These are phyloP conservation scores for Yamadazyma triangularis DNA, from an alignment of 1,139 yeast species.

Conservation along the genomic window DNA sequence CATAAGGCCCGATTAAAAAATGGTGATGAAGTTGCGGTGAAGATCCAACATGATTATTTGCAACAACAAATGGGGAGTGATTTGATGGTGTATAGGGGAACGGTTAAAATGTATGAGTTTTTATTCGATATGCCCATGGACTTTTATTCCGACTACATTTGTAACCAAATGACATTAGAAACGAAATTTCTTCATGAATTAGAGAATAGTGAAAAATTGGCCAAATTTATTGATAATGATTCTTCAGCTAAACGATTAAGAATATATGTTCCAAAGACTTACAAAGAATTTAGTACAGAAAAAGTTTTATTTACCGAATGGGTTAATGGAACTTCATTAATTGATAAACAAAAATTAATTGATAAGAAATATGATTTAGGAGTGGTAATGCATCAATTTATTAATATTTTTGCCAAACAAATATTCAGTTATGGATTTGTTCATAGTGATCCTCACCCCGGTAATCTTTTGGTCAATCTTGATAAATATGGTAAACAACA, in stretches of 20 bases:
- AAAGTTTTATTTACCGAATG: conserved; percentile 66
- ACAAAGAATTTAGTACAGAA: conserved; percentile 39
- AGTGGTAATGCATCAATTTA: conserved; percentile 47
- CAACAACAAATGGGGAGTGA: conserved; percentile 55
- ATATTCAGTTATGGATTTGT: conserved; percentile 72
- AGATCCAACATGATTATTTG: conserved; percentile 63
- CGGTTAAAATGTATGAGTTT: conserved; percentile 51
- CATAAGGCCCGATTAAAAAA: conserved; percentile 48
- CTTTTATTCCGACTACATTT: conserved; percentile 53
- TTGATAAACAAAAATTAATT: conserved; percentile 39
- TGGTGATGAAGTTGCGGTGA: conserved; percentile 61
- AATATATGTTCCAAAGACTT: conserved; percentile 48
- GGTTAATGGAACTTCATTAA: conserved; percentile 66
- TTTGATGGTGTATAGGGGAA: conserved; percentile 49
- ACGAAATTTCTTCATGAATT: conserved; percentile 58
- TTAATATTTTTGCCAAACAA: conserved; percentile 59
- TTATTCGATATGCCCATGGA: conserved; percentile 63
- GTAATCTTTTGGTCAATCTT: conserved; percentile 58
- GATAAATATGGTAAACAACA: conserved; percentile 43
- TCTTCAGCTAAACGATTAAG: conserved; percentile 15
- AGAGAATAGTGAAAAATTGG: conserved; percentile 39
- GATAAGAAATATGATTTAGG: conserved; percentile 38
- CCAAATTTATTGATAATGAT: conserved; percentile 19
- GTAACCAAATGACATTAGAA: conserved; percentile 56
- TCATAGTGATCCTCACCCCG: conserved; percentile 85